A percentile compares a stretch with the other conserved stretches of the same genome.
Evolutionary conservation across 805 yeast species (phyloP).

Genomic region (Candida silvicultrix): DNA sequence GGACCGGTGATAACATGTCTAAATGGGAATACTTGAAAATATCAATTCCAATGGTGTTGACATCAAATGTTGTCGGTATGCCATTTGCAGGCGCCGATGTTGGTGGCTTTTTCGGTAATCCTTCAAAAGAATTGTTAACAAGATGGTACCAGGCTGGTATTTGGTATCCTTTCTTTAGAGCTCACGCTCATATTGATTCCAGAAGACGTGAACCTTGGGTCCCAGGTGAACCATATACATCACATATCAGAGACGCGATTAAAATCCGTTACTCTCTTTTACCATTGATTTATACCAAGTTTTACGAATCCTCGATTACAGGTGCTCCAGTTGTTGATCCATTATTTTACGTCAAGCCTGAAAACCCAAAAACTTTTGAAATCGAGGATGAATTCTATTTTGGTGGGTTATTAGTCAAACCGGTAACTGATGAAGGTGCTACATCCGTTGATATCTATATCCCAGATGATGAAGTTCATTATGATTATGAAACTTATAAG

Average conservation of each 20-base stretch:
- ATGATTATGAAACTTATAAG: slow-evolving; percentile 39
- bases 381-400: slow-evolving; percentile 82
- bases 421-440: slow-evolving; percentile 57
- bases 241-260: slow-evolving; percentile 63
- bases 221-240: slow-evolving; percentile 66
- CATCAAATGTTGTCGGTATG: slow-evolving; percentile 75
- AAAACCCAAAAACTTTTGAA: slow-evolving; percentile 38
- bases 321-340: slow-evolving; percentile 76
- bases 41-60: slow-evolving; percentile 84
- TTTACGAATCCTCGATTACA: slow-evolving; percentile 49
- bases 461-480: slow-evolving; percentile 47
- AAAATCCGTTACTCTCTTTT: slow-evolving; percentile 67
- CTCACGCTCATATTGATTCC: slow-evolving; percentile 93
- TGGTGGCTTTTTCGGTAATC: slow-evolving; percentile 94
- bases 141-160: slow-evolving; percentile 97
- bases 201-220: slow-evolving; percentile 92
- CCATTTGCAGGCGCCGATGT: slow-evolving; percentile 96
- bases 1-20: slow-evolving; percentile 98
- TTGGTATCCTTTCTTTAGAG: slow-evolving; percentile 95
- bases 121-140: slow-evolving; percentile 68
- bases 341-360: slow-evolving; percentile 50
- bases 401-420: slow-evolving; percentile 78
- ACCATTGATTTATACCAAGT: slow-evolving; percentile 77
- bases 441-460: slow-evolving; percentile 26
- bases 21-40: slow-evolving; percentile 80